phyloP scores from a whole-genome alignment of 2,329 filamentous ascomycete species.

The Fusarium sublunatum region DNA sequence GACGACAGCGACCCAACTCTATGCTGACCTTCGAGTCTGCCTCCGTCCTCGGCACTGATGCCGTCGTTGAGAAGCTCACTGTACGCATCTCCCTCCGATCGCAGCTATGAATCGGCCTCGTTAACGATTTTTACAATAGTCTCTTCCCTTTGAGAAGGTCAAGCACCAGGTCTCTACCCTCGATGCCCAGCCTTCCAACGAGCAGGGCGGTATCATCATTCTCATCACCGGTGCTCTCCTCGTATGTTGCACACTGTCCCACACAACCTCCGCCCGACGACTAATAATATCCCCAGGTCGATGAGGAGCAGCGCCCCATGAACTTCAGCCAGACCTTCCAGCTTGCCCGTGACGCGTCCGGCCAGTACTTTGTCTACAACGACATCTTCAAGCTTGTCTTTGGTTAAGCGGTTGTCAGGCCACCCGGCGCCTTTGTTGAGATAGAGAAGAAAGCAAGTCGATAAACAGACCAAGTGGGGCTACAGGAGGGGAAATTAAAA shows the following conservation, averaged over 20 bases:
- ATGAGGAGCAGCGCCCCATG: slow-evolving; percentile 87
- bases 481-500: slow-evolving; percentile 35
- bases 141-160: slow-evolving; percentile 83
- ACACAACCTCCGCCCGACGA: not conserved
- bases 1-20: slow-evolving; percentile 60
- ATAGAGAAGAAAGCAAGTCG: slow-evolving; percentile 11
- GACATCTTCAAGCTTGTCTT: slow-evolving; percentile 95
- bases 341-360: slow-evolving; percentile 73
- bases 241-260: slow-evolving; percentile 62
- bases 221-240: slow-evolving; percentile 87
- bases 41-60: slow-evolving; percentile 69
- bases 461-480: slow-evolving; percentile 31
- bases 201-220: slow-evolving; percentile 78
- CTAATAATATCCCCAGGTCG: slow-evolving; percentile 68
- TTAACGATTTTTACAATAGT: slow-evolving; percentile 58
- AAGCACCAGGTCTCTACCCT: slow-evolving; percentile 80
- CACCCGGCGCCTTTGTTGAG: slow-evolving; percentile 6
- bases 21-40: slow-evolving; percentile 93
- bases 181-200: slow-evolving; percentile 82
- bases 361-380: slow-evolving; percentile 89
- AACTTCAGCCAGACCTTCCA: slow-evolving; percentile 93
- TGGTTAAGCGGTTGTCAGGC: slow-evolving; percentile 53
- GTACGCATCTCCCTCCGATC: slow-evolving; percentile 63
- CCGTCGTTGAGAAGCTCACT: slow-evolving; percentile 83
- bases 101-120: not conserved